Evolutionary conservation across 148 eudicot genomes (phyloP), one percentile per base, ranked within the genome.

Genomic region (Euryodendron excelsum): DNA sequence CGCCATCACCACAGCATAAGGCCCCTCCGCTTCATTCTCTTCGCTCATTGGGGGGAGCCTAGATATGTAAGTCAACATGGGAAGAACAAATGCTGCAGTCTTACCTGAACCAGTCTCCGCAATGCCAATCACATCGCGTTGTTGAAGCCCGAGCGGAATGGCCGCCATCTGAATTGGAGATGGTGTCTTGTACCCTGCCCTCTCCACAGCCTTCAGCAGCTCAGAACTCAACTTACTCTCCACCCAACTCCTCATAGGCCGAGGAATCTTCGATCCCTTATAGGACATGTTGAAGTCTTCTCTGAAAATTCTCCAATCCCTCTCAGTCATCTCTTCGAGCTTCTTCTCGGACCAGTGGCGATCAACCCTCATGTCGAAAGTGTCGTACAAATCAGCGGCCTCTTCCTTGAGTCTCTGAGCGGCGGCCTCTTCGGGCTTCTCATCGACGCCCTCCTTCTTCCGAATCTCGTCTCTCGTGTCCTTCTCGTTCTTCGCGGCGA

Each of bases 1-100:
- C 39, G 98, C 96, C 96, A 93, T 85, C 37, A 93, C 98, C 67
- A 93, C 92, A 23, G 98, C 96, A 85, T 91, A 93, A 74, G 98
- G 94, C 17, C 96, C 98, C 86, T 91, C 96, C 7, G 91, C 89
- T 78, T 89, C 91, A 74, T 87, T 87, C 69, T 84, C 84, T 25
- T 84, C 80, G n/a, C 68, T 82, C 2, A 87, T 82, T 0, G 87
- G 87, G 18, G 89, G 89, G 4, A 82, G 82, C 52, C 87, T 82
- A 69, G 87, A 73, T 34, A 93, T 91, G 71, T 87, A 87, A 55
- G 84, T 82, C 47, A 87, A 73, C 89, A 87, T 80, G 60, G 89
- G 89, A 50, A 87, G 85, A 13, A 87, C 87, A 78, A 87, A 87
- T 18, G 89, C 89, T 44, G 89, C 89, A 17, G 89, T 87, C 65